A percentile compares a stretch with the other conserved stretches of the same genome.
Conservation (phyloP, 2,329 filamentous ascomycete species). For the Fusarium graminum region DNA sequence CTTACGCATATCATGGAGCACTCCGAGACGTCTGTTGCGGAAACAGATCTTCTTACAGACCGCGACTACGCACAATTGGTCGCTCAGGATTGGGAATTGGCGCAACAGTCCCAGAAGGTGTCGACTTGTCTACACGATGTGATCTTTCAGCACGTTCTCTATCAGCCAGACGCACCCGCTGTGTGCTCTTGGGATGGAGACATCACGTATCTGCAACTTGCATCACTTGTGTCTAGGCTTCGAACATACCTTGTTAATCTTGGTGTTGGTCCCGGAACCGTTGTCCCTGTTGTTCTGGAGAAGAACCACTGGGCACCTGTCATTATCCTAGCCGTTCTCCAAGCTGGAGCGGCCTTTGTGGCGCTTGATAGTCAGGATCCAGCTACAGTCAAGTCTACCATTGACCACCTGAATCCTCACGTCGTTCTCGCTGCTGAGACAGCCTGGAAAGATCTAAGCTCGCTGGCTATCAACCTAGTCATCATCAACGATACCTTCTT, state of each 20-base stretch:
- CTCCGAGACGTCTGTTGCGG: slow-evolving; percentile 58
- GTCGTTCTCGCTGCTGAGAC: slow-evolving; percentile 61
- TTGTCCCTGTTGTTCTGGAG: slow-evolving; percentile 76
- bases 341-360: slow-evolving; percentile 66
- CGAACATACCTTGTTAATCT: slow-evolving; percentile 62
- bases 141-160: slow-evolving; percentile 57
- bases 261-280: slow-evolving; percentile 64
- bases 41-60: slow-evolving; percentile 67
- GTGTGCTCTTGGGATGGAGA: slow-evolving; percentile 62
- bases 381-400: slow-evolving; percentile 57
- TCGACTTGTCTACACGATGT: slow-evolving; percentile 61
- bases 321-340: slow-evolving; percentile 76
- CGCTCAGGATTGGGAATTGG: slow-evolving; percentile 63
- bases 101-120: slow-evolving; percentile 55
- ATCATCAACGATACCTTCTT: slow-evolving; percentile 60
- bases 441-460: slow-evolving; percentile 56
- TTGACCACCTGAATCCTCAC: slow-evolving; percentile 59
- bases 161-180: slow-evolving; percentile 57
- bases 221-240: slow-evolving; percentile 55
- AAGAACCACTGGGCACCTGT: slow-evolving; percentile 78
- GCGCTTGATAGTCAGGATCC: slow-evolving; percentile 62
- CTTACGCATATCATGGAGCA: slow-evolving; percentile 61
- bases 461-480: slow-evolving; percentile 57
- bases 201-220: slow-evolving; percentile 58
- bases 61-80: slow-evolving; percentile 67